Evolutionary conservation across 148 eudicot species (phyloP).

Genomic region (Silene uniflora): DNA sequence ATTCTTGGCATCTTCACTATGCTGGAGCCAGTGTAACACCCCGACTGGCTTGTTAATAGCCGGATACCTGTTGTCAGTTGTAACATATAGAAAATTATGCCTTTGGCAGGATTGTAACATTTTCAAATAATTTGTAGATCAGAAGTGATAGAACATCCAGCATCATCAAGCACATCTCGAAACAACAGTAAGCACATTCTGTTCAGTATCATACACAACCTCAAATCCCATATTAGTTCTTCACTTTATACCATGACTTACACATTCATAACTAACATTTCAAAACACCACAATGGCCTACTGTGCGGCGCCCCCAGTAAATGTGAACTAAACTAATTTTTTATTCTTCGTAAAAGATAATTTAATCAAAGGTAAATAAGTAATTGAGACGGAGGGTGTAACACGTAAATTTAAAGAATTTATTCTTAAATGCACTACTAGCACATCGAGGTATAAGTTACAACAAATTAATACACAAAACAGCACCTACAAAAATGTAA

Average conservation of each 20-base stretch:
- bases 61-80: slow-evolving; percentile 69
- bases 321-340: too few relatives aligned
- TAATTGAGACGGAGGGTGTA: too few relatives aligned
- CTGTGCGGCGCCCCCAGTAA: too few relatives aligned
- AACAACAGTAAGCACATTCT: not conserved
- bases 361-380: too few relatives aligned
- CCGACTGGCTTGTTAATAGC: slow-evolving; percentile 97
- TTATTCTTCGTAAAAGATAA: too few relatives aligned
- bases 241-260: too few relatives aligned
- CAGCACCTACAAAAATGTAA: not conserved
- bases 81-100: not conserved
- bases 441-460: too few relatives aligned
- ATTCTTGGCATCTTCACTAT: slow-evolving; percentile 77
- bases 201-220: not conserved
- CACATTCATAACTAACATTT: too few relatives aligned
- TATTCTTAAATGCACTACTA: too few relatives aligned
- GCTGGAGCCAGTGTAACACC: slow-evolving; percentile 78
- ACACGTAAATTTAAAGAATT: too few relatives aligned
- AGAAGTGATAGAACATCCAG: not conserved
- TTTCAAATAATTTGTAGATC: not conserved
- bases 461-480: not conserved
- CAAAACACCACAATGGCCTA: too few relatives aligned
- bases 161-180: not conserved
- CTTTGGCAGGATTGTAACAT: not conserved
- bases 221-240: too few relatives aligned